Evolutionary conservation across 345 rosid genomes (phyloP), one percentile per base, ranked within the genome.

Genomic region (Hirschfeldia incana): DNA sequence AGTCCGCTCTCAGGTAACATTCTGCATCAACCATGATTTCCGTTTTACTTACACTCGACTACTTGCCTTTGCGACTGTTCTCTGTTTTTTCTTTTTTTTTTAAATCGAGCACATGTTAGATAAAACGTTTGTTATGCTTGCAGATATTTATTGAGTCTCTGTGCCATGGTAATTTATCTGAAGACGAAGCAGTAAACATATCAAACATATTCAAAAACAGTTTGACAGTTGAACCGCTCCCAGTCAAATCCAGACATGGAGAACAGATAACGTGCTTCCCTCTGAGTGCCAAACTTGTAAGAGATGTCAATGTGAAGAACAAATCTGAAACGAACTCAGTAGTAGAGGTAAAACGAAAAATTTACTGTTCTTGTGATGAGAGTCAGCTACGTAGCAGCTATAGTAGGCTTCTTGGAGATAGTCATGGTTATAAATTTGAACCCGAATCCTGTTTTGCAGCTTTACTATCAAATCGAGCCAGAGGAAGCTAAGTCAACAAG

Each of bases 381-480:
- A 55, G 67, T 68, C 15, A 3, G 67, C 39, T 29, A 69, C 55
- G 61, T 36, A 36, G 67, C 64, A 75, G 76, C 37, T n/a, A 53
- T 69, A 69, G 30, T 71, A 72, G 34, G 28, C 32, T 79, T 46
- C 21, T 51, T 49, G 16, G 27, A 8, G 77, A 17, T 72, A 72
- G 62, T 42, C 67, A 65, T 79, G 81, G 67, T 27, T 69, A 62
- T 73, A 71, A 37, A 55, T 78, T 78, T 46, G 34, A 65, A 76
- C 70, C 1, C 64, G 42, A 33, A 46, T 73, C 58, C 44, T 73
- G 58, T 46, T 27, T 72, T 88, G 87, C 88, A 91, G 99, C 94
- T 95, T 30, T 95, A 95, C 85, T 95, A 88, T 83, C 98, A 95
- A 89, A 88, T 95, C 77, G 93, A 88, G 85, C 98, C 87, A 9